These are phyloP conservation scores for Paraphysoderma sedebokerense DNA, from an alignment of 371 early-diverging fungal species.

Conservation along the genomic window DNA sequence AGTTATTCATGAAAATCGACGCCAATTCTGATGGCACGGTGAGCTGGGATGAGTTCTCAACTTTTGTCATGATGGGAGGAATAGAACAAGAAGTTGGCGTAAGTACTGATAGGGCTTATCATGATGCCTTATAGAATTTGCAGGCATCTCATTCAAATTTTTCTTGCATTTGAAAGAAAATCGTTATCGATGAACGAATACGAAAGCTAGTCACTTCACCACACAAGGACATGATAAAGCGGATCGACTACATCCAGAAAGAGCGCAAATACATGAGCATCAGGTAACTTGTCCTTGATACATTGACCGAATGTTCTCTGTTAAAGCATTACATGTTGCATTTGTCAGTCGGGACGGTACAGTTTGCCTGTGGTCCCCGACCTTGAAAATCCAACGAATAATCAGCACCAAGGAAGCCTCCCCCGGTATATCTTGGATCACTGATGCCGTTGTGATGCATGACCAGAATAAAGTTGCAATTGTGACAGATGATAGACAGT, in stretches of 20 bases:
- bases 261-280: slow-evolving; percentile 32
- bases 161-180: slow-evolving; percentile 7
- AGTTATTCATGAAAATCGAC: slow-evolving; percentile 40
- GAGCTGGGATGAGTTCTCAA: slow-evolving; percentile 36
- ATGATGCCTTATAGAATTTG: too few relatives aligned
- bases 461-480: slow-evolving; percentile 27
- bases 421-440: slow-evolving; percentile 22
- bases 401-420: slow-evolving; percentile 20
- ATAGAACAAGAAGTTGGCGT: slow-evolving; percentile 11
- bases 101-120: background rate
- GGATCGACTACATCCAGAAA: slow-evolving; percentile 25
- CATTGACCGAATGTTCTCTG: background rate
- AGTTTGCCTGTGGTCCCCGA: slow-evolving; percentile 23
- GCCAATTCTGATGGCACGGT: slow-evolving; percentile 35
- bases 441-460: slow-evolving; percentile 23
- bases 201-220: slow-evolving; percentile 17
- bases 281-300: too few relatives aligned
- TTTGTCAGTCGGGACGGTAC: slow-evolving; percentile 23
- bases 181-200: slow-evolving; percentile 22
- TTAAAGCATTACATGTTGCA: background rate
- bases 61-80: slow-evolving; percentile 28
- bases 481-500: slow-evolving; percentile 31
- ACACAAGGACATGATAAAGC: slow-evolving; percentile 28
- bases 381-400: slow-evolving; percentile 21
- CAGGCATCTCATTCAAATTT: too few relatives aligned